Conservation (phyloP, 352 stramenopile genomes). For the Globisporangium lucens region DNA sequence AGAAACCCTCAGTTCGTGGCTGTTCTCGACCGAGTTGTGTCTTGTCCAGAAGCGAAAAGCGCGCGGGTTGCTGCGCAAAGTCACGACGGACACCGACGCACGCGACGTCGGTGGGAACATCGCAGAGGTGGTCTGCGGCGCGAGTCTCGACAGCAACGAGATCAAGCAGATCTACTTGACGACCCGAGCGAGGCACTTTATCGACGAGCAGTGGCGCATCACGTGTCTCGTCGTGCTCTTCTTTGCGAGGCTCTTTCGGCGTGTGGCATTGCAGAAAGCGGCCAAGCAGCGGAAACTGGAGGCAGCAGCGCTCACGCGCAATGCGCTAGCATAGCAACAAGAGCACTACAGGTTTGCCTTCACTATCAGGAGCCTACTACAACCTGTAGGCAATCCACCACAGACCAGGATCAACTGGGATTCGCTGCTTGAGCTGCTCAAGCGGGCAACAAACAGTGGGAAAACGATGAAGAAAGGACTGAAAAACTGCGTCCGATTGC, state of each 20-base stretch:
- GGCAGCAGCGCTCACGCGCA: background rate
- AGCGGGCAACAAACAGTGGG: background rate
- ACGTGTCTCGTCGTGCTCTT: constrained; percentile 33
- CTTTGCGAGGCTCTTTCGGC: constrained; percentile 35
- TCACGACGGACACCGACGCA: constrained; percentile 25
- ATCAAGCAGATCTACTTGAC: constrained; percentile 27
- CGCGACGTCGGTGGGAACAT: constrained; percentile 31
- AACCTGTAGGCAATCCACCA: background rate
- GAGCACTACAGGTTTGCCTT: background rate
- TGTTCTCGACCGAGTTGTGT: constrained; percentile 25
- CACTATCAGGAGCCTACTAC: background rate
- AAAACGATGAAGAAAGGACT: background rate
- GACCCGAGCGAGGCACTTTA: constrained; percentile 18
- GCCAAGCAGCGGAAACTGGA: constrained; percentile 13
- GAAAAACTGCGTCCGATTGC: constrained; percentile 7
- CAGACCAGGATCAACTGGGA: background rate
- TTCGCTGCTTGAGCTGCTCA: background rate
- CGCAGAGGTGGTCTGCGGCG: constrained; percentile 31
- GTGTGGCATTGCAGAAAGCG: constrained; percentile 31
- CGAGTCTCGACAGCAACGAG: constrained; percentile 31
- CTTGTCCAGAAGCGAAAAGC: constrained; percentile 3
- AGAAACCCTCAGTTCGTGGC: constrained; percentile 10
- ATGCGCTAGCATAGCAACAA: background rate
- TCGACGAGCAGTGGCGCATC: constrained; percentile 33
- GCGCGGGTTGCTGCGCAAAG: constrained; percentile 15